A percentile compares a stretch with the other conserved stretches of the same genome.
Conservation (phyloP, 2,329 filamentous ascomycete species). For the Parascedosporium putredinis region DNA sequence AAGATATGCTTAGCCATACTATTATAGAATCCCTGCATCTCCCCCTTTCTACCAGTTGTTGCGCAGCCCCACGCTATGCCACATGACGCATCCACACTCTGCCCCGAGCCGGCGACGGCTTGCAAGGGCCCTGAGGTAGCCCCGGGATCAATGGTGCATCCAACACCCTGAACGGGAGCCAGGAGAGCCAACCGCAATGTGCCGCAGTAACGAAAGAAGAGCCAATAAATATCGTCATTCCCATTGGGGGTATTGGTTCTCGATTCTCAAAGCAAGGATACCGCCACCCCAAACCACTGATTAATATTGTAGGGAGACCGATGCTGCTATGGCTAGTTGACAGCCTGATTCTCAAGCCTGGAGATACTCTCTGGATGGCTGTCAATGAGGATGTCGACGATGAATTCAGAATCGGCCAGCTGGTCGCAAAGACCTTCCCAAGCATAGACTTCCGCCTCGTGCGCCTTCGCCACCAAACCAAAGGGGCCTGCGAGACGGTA, state of each 20-base stretch:
- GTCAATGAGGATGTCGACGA: slow-evolving; percentile 20
- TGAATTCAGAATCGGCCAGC: slow-evolving; percentile 18
- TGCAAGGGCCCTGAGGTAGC: no score
- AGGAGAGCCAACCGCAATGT: no score
- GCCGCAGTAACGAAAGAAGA: no score
- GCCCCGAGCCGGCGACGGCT: no score
- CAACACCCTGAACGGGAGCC: no score
- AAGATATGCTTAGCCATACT: no score
- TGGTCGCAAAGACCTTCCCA: slow-evolving; percentile 17
- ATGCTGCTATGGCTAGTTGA: slow-evolving; percentile 22
- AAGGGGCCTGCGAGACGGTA: slow-evolving; percentile 20
- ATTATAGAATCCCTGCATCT: no score
- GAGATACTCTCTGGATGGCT: slow-evolving; percentile 20
- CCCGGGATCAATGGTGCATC: no score
- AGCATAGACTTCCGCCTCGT: slow-evolving; percentile 16
- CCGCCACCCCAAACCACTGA: slow-evolving; percentile 20
- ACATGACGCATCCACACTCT: no score
- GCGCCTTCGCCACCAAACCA: slow-evolving; percentile 18
- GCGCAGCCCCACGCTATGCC: no score
- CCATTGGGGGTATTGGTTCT: slow-evolving; percentile 21
- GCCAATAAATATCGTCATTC: slow-evolving; percentile 21
- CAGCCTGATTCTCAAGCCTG: slow-evolving; percentile 15
- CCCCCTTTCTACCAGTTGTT: no score
- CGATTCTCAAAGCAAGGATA: slow-evolving; percentile 20
- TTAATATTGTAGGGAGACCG: slow-evolving; percentile 21